A percentile compares a stretch with the other conserved stretches of the same genome.
Evolutionary conservation across 2,329 filamentous ascomycete species (phyloP).

Genomic region (Aspergillus calidoustus): DNA sequence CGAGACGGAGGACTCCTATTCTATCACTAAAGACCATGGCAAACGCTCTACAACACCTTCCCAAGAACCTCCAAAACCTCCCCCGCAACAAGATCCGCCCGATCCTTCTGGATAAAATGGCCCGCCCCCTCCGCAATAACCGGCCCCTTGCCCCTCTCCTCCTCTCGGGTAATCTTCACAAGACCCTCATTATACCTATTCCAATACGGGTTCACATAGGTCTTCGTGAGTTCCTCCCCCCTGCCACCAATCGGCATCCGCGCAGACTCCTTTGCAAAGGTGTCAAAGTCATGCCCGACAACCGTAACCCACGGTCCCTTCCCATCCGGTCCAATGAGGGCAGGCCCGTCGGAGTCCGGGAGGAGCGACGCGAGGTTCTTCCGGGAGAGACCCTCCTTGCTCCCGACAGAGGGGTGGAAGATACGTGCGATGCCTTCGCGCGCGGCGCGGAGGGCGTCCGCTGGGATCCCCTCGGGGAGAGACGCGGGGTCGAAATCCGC

Average conservation of each 20-base stretch:
- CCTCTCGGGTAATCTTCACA: slow-evolving; percentile 45
- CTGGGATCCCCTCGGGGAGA: slow-evolving; percentile 47
- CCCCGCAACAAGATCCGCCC: slow-evolving; percentile 52
- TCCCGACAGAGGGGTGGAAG: slow-evolving; percentile 57
- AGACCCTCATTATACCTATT: slow-evolving; percentile 59
- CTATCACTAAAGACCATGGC: neutral
- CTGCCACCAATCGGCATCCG: slow-evolving; percentile 26
- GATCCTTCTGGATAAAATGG: slow-evolving; percentile 62
- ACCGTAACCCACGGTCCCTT: slow-evolving; percentile 52
- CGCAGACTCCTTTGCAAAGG: slow-evolving; percentile 55
- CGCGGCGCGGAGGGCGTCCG: slow-evolving; percentile 40
- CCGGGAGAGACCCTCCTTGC: slow-evolving; percentile 57
- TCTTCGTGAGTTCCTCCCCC: slow-evolving; percentile 30
- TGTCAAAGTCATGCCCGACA: slow-evolving; percentile 59
- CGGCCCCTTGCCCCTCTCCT: slow-evolving; percentile 48
- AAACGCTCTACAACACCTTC: slow-evolving; percentile 7
- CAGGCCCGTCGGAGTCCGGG: slow-evolving; percentile 50
- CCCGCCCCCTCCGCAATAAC: slow-evolving; percentile 55
- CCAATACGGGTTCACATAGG: slow-evolving; percentile 51
- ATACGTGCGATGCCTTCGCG: slow-evolving; percentile 39
- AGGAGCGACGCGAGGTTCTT: slow-evolving; percentile 50
- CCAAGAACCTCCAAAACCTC: slow-evolving; percentile 28
- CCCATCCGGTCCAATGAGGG: slow-evolving; percentile 43
- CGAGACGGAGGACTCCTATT: neutral
- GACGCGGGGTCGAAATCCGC: slow-evolving; percentile 47